phyloP scores from a whole-genome alignment of 1,284 basidiomycete genomes.

The Ustilago nuda region DNA sequence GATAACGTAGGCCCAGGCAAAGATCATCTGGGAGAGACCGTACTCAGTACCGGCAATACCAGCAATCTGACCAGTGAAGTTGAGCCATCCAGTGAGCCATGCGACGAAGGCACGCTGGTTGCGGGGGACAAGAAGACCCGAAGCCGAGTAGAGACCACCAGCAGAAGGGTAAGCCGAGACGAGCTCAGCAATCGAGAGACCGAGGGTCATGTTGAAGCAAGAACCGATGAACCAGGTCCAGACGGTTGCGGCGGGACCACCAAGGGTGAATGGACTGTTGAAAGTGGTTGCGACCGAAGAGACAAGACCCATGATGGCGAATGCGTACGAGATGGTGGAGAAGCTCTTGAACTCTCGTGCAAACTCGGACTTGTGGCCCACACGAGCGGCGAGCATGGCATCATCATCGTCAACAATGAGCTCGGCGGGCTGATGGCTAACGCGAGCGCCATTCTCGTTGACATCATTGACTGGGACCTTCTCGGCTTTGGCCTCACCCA shows the following conservation, averaged over 20 bases:
- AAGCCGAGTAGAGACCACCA: constrained; percentile 77
- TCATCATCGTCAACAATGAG: constrained; percentile 61
- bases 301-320: constrained; percentile 68
- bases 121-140: constrained; percentile 64
- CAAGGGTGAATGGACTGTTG: constrained; percentile 63
- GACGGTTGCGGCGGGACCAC: constrained; percentile 63
- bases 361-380: constrained; percentile 68
- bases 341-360: constrained; percentile 68
- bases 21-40: constrained; percentile 88
- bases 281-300: constrained; percentile 68
- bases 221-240: constrained; percentile 68
- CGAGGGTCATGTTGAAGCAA: constrained; percentile 65
- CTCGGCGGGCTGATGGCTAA: constrained; percentile 46
- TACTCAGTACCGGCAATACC: constrained; percentile 89
- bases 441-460: constrained; percentile 45
- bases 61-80: constrained; percentile 86
- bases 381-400: constrained; percentile 57
- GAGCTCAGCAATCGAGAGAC: constrained; percentile 67
- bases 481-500: constrained; percentile 33
- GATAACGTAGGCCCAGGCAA: constrained; percentile 74
- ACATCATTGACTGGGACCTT: constrained; percentile 27
- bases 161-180: constrained; percentile 81
- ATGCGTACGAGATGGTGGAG: constrained; percentile 67
- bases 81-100: constrained; percentile 78
- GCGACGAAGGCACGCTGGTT: constrained; percentile 73